phyloP scores from a whole-genome alignment of 768 basidiomycete species.

The Postia placenta region DNA sequence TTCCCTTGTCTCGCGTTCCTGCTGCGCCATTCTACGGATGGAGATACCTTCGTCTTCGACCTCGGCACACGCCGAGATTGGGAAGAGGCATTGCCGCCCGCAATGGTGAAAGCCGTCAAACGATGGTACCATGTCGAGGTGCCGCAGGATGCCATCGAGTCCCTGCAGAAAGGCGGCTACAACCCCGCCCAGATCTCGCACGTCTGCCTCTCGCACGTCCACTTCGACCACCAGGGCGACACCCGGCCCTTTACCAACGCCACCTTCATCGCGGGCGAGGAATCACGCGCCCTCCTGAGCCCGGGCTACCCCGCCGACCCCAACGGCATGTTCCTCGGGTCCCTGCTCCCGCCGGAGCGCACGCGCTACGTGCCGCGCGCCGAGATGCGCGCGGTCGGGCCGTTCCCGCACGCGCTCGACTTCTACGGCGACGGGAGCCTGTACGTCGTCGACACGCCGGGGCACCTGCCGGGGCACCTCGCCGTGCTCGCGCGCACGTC shows the following conservation, averaged over 20 bases:
- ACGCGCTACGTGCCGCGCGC: constrained; percentile 19
- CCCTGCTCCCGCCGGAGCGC: constrained; percentile 11
- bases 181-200: constrained; percentile 36
- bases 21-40: constrained; percentile 37
- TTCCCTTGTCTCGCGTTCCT: constrained; percentile 49
- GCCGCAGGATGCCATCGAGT: constrained; percentile 32
- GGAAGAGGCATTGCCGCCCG: constrained; percentile 29
- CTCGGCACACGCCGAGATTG: constrained; percentile 45
- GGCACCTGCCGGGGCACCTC: constrained; percentile 50
- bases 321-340: constrained; percentile 19
- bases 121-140: constrained; percentile 5
- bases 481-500: constrained; percentile 50
- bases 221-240: constrained; percentile 50
- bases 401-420: constrained; percentile 45
- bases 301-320: constrained; percentile 39
- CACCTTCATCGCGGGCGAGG: constrained; percentile 42
- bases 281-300: constrained; percentile 27
- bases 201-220: constrained; percentile 46
- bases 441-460: constrained; percentile 52
- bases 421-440: constrained; percentile 53
- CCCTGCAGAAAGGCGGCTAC: constrained; percentile 44
- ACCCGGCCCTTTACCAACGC: constrained; percentile 39
- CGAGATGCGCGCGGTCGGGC: constrained; percentile 32
- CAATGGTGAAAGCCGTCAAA: constrained; percentile 21
- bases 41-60: constrained; percentile 39